These are phyloP conservation scores for Vitis vinifera DNA, from an alignment of 164 flowering plant species.

Conservation along the genomic window DNA sequence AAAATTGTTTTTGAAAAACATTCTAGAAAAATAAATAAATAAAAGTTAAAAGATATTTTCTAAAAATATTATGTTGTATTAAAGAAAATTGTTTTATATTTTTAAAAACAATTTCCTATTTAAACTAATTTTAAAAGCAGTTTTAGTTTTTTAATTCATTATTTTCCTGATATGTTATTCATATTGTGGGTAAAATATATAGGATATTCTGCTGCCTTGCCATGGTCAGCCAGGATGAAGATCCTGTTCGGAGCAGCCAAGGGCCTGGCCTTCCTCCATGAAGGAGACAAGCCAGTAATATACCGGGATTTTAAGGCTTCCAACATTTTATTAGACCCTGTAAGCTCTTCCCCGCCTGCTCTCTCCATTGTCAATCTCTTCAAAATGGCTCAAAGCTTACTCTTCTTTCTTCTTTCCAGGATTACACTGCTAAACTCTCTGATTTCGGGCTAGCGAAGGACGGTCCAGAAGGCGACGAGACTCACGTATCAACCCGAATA, in stretches of 20 bases:
- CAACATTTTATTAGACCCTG: conserved; percentile 28
- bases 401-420: conserved; percentile 10
- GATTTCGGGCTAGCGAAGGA: conserved; percentile 38
- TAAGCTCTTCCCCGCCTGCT: conserved; percentile 3
- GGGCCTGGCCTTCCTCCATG: conserved; percentile 35
- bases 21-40: too few relatives aligned
- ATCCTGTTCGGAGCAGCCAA: conserved; percentile 31
- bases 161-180: too few relatives aligned
- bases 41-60: too few relatives aligned
- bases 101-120: too few relatives aligned
- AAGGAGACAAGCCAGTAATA: conserved; percentile 28
- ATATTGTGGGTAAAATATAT: neutral
- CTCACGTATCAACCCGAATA: conserved; percentile 24
- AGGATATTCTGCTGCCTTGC: conserved; percentile 25
- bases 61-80: too few relatives aligned
- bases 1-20: too few relatives aligned
- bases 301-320: conserved; percentile 35
- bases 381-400: neutral
- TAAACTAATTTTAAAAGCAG: too few relatives aligned
- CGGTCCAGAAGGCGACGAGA: conserved; percentile 32
- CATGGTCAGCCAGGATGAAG: conserved; percentile 37
- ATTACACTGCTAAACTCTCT: conserved; percentile 28
- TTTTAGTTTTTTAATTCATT: too few relatives aligned
- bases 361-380: neutral
- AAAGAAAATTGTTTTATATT: too few relatives aligned